These are phyloP conservation scores for Ensete glaucum DNA, from an alignment of 176 grass and related monocot genomes.

Conservation along the genomic window DNA sequence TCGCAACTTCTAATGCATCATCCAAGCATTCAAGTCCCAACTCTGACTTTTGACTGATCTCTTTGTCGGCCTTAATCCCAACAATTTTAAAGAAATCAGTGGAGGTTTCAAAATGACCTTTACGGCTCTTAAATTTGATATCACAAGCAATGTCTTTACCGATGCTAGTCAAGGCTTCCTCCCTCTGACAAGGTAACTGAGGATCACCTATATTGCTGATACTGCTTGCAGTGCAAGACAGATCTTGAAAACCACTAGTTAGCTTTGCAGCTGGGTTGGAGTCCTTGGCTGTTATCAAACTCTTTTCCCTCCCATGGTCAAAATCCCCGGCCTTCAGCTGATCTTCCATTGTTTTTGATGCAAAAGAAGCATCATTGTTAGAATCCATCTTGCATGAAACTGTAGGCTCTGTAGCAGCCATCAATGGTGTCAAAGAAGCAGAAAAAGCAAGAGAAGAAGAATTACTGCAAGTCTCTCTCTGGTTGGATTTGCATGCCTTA, in stretches of 20 bases:
- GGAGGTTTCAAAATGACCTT: slow-evolving; percentile 19
- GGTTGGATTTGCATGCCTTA: not conserved
- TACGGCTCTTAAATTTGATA: slow-evolving; percentile 22
- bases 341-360: slow-evolving; percentile 4
- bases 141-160: slow-evolving; percentile 20
- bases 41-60: slow-evolving; percentile 35
- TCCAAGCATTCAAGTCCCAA: slow-evolving; percentile 36
- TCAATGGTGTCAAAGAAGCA: not conserved
- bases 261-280: slow-evolving; percentile 22
- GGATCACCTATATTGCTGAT: slow-evolving; percentile 27
- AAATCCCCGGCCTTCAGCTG: slow-evolving; percentile 7
- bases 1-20: slow-evolving; percentile 64
- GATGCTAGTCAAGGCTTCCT: slow-evolving; percentile 13
- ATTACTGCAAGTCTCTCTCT: not conserved
- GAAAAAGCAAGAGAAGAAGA: not conserved
- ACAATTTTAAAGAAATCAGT: slow-evolving; percentile 39
- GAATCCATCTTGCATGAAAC: slow-evolving; percentile 3
- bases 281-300: slow-evolving; percentile 6
- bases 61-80: slow-evolving; percentile 12
- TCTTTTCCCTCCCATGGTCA: not conserved
- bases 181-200: slow-evolving; percentile 26
- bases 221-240: slow-evolving; percentile 23
- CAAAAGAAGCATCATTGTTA: not conserved
- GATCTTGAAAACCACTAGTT: slow-evolving; percentile 20
- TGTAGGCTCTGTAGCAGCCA: not conserved